A percentile compares a stretch with the other conserved stretches of the same genome.
Conservation (phyloP, 2,329 filamentous ascomycete species). For the Cladosporium sp. region DNA sequence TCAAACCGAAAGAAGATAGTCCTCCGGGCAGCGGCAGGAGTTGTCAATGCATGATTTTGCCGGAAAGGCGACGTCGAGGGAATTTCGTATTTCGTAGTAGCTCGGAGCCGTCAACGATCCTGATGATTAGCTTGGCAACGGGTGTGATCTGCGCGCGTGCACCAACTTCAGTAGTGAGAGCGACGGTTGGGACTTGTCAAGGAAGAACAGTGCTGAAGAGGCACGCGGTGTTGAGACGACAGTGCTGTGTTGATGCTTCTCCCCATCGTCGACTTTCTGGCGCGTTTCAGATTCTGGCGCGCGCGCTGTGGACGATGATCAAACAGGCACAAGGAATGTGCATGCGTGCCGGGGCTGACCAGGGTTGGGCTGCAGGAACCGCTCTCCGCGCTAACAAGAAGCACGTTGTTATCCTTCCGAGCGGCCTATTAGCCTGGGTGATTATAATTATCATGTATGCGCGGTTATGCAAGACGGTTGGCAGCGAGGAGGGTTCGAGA, state of each 20-base stretch:
- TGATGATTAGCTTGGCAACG: constrained; percentile 12
- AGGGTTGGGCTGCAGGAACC: constrained; percentile 5
- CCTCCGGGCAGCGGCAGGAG: neutral
- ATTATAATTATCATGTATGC: neutral
- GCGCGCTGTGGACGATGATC: constrained; percentile 3
- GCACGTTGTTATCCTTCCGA: neutral
- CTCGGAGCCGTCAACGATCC: neutral
- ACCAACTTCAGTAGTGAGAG: neutral
- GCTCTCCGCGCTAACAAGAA: neutral
- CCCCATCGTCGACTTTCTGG: neutral
- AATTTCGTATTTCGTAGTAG: neutral
- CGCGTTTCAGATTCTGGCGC: constrained; percentile 13
- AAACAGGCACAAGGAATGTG: constrained; percentile 4
- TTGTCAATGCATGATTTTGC: neutral
- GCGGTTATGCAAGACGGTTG: neutral
- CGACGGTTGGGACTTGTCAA: too few relatives aligned
- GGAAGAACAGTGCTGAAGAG: neutral
- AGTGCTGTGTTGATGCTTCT: neutral
- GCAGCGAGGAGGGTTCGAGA: neutral
- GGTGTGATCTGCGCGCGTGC: constrained; percentile 6
- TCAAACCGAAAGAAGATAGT: neutral
- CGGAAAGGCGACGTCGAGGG: constrained; percentile 1
- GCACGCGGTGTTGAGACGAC: neutral
- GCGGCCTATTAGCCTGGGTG: too few relatives aligned
- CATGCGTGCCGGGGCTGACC: constrained; percentile 1